phyloP scores from a whole-genome alignment of 352 stramenopile genomes.

The Phytophthora pinifolia region DNA sequence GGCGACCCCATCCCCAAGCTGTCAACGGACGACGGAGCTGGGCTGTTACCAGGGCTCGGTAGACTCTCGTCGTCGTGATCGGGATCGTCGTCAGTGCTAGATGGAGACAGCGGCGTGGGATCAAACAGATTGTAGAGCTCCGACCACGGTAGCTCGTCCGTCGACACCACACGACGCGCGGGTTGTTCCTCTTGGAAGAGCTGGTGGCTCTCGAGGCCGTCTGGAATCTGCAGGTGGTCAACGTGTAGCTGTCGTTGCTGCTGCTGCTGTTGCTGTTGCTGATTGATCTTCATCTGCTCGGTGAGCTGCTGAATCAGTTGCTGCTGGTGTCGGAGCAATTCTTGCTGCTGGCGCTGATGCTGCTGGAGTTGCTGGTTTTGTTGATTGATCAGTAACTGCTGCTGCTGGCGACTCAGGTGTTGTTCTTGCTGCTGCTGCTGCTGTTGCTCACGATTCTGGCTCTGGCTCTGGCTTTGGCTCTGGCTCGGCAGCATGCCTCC shows the following conservation, averaged over 20 bases:
- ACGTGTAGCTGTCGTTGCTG: conserved; percentile 12
- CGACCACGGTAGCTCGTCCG: conserved; percentile 76
- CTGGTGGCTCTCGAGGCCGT: conserved; percentile 59
- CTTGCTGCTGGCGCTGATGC: conserved; percentile 37
- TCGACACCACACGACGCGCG: conserved; percentile 62
- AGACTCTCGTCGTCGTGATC: conserved; percentile 61
- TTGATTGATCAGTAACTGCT: conserved; percentile 26
- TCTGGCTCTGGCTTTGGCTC: too few species aligned
- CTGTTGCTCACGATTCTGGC: conserved; percentile 33
- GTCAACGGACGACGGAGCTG: conserved; percentile 16
- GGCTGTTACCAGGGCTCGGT: conserved; percentile 32
- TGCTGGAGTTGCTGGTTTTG: conserved; percentile 42
- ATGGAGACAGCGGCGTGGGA: conserved; percentile 37
- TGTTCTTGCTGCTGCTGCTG: conserved; percentile 30
- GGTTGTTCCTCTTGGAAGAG: conserved; percentile 64
- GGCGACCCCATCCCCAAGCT: conserved; percentile 20
- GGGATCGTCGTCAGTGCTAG: conserved; percentile 49
- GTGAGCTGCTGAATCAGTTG: conserved; percentile 38
- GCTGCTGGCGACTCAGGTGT: conserved; percentile 25
- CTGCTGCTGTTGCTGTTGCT: conserved; percentile 34
- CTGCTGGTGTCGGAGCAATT: conserved; percentile 29
- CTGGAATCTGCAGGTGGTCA: conserved; percentile 24
- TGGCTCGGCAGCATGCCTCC: conserved; percentile 24
- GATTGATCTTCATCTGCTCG: conserved; percentile 38
- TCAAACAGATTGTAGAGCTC: conserved; percentile 86